These are phyloP conservation scores for Tetraselmis striata DNA, from an alignment of 139 green algal genomes.

Conservation along the genomic window DNA sequence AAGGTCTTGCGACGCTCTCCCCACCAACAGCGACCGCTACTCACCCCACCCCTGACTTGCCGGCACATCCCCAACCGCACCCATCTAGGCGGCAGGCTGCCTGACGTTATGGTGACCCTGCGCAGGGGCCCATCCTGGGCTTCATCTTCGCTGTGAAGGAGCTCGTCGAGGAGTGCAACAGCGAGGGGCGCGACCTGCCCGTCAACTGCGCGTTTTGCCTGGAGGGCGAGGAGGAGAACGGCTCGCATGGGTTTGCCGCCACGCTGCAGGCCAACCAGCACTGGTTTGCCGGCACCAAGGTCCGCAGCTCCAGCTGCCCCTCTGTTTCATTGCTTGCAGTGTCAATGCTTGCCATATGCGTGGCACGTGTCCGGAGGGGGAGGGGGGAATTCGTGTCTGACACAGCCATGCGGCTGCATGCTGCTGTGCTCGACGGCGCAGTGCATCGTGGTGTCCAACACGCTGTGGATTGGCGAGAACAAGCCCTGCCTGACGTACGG, in stretches of 20 bases:
- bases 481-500: constrained; percentile 93
- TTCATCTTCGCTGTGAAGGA: constrained; percentile 87
- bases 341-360: no score
- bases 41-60: no score
- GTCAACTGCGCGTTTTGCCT: constrained; percentile 90
- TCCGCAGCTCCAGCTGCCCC: no score
- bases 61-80: no score
- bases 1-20: constrained; percentile 75
- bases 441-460: constrained; percentile 83
- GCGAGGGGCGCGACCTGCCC: constrained; percentile 41
- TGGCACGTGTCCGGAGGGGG: no score
- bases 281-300: constrained; percentile 67
- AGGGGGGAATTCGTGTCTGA: no score
- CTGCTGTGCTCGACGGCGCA: no score
- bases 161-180: constrained; percentile 56
- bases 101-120: no score
- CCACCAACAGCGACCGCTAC: no score
- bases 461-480: constrained; percentile 83
- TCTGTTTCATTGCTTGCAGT: no score
- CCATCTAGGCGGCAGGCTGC: no score
- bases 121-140: constrained; percentile 76
- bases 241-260: constrained; percentile 15
- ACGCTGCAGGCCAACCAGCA: constrained; percentile 53
- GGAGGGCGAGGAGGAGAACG: constrained; percentile 65
- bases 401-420: no score